Evolutionary conservation across 2,329 filamentous ascomycete species (phyloP).

Genomic region (Cladosporium sp.): DNA sequence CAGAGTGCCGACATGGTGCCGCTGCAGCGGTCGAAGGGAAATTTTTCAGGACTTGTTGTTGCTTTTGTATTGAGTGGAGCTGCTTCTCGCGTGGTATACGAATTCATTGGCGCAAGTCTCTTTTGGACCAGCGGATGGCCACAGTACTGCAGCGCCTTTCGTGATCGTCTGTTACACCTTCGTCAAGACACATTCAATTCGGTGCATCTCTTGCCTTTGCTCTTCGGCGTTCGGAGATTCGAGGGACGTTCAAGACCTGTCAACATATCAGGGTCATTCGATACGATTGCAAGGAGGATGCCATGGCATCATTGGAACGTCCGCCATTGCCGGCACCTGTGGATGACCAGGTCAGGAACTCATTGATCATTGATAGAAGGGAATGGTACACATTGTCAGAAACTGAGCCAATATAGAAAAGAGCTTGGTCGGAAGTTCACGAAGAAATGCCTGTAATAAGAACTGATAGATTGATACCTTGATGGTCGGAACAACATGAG

Average conservation of each 20-base stretch:
- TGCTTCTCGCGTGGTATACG: background rate
- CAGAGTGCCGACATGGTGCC: background rate
- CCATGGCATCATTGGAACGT: too few relatives aligned
- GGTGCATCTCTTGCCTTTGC: too few relatives aligned
- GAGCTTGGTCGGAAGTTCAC: background rate
- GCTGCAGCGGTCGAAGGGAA: background rate
- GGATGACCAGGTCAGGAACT: too few relatives aligned
- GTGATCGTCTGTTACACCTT: background rate
- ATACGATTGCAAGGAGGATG: too few relatives aligned
- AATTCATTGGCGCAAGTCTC: background rate
- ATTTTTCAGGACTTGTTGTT: background rate
- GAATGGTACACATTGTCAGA: too few relatives aligned
- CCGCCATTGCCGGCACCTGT: too few relatives aligned
- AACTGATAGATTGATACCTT: background rate
- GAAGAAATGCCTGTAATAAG: background rate
- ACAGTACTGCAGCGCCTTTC: too few relatives aligned
- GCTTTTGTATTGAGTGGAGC: background rate
- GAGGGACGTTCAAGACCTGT: too few relatives aligned
- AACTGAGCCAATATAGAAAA: background rate
- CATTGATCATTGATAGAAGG: too few relatives aligned
- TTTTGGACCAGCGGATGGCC: conserved; percentile 4
- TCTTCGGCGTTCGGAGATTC: too few relatives aligned
- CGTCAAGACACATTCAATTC: background rate
- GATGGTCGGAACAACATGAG: background rate
- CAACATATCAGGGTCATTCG: too few relatives aligned